These are phyloP conservation scores for Dendrobium chrysotoxum DNA, from an alignment of 106 monocot species.

Conservation along the genomic window DNA sequence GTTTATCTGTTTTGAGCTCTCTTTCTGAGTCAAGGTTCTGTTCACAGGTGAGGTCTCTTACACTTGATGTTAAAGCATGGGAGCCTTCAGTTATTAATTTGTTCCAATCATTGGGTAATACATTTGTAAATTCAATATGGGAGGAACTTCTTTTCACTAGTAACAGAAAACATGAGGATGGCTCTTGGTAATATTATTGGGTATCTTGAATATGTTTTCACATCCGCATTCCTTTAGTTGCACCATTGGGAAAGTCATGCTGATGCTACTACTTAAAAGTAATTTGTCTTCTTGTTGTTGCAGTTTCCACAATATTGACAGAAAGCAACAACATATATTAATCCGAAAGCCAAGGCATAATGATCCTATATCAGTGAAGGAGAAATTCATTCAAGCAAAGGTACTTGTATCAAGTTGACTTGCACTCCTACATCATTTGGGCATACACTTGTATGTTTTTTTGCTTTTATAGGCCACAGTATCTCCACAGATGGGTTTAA, in stretches of 20 bases:
- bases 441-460: not conserved
- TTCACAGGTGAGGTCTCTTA: conserved; percentile 85
- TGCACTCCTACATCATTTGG: not conserved
- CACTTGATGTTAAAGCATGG: conserved; percentile 96
- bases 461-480: not conserved
- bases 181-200: conserved; percentile 40
- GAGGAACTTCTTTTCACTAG: conserved; percentile 57
- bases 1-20: not conserved
- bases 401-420: conserved; percentile 24
- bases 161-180: conserved; percentile 35
- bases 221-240: too few species aligned
- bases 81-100: conserved; percentile 93
- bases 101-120: conserved; percentile 88
- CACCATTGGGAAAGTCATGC: not conserved
- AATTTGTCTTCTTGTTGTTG: conserved; percentile 12
- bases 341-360: conserved; percentile 68
- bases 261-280: not conserved
- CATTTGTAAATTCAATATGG: conserved; percentile 88
- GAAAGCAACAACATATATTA: conserved; percentile 28
- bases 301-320: conserved; percentile 33
- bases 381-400: conserved; percentile 99
- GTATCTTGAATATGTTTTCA: not conserved
- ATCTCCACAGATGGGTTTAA: not conserved
- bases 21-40: not conserved
- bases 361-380: conserved; percentile 84